These are phyloP conservation scores for Capsicum baccatum DNA, from an alignment of 257 asterid species.

Conservation along the genomic window DNA sequence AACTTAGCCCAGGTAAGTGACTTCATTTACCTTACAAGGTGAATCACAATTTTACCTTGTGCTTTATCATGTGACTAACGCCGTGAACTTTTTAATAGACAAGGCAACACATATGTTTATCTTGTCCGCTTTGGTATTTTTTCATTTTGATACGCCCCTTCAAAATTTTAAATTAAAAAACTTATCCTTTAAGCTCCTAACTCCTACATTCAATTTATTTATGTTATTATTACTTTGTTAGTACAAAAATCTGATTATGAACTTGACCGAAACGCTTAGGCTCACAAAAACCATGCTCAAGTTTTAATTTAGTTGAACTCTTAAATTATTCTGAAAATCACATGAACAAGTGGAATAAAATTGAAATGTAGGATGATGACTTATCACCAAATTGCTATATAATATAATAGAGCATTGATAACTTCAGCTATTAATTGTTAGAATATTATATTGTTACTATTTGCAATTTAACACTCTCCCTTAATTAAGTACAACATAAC, in stretches of 20 bases:
- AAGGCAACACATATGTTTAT: too few relatives aligned
- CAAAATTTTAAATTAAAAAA: too few relatives aligned
- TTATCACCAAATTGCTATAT: neutral
- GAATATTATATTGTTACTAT: neutral
- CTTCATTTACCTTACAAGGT: too few relatives aligned
- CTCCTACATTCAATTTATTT: too few relatives aligned
- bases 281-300: neutral
- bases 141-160: too few relatives aligned
- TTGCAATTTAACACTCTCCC: conserved; percentile 4
- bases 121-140: too few relatives aligned
- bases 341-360: neutral
- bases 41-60: too few relatives aligned
- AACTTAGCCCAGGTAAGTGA: too few relatives aligned
- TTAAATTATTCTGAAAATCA: neutral
- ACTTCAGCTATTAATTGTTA: neutral
- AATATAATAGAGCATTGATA: neutral
- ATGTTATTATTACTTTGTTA: neutral
- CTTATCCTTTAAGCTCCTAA: too few relatives aligned
- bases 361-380: neutral
- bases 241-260: neutral
- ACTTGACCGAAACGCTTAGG: neutral
- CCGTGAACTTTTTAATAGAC: too few relatives aligned
- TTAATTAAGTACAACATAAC: neutral
- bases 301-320: neutral
- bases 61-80: too few relatives aligned